A percentile compares a stretch with the other conserved stretches of the same genome.
phyloP scores from a whole-genome alignment of 257 asterid genomes.

The Cruciata laevipes region DNA sequence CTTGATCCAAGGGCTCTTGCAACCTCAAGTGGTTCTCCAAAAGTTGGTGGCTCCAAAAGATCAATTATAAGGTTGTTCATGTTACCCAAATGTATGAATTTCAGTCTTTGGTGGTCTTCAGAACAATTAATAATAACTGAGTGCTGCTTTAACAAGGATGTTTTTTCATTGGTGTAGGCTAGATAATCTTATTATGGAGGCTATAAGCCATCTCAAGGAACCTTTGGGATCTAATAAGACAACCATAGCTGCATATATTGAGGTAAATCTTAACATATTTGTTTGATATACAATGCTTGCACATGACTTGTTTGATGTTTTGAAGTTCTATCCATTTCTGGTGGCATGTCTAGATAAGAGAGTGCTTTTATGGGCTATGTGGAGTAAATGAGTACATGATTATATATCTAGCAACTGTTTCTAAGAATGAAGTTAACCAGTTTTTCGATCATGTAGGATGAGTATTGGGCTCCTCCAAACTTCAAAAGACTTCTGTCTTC shows the following conservation, averaged over 20 bases:
- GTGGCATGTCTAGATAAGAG: too few species aligned
- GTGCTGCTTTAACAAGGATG: constrained; percentile 16
- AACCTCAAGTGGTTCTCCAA: constrained; percentile 70
- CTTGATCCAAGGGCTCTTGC: constrained; percentile 47
- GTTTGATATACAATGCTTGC: neutral
- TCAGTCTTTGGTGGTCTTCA: neutral
- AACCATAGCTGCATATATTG: constrained; percentile 77
- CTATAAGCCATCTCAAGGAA: constrained; percentile 74
- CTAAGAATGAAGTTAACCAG: neutral
- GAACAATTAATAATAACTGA: constrained; percentile 8
- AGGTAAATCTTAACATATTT: constrained; percentile 35
- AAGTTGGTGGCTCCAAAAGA: constrained; percentile 62
- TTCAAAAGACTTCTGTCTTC: constrained; percentile 84
- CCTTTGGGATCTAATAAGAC: constrained; percentile 84
- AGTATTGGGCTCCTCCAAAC: constrained; percentile 92
- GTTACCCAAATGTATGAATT: neutral
- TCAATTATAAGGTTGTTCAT: constrained; percentile 67
- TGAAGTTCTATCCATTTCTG: neutral
- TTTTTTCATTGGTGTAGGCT: constrained; percentile 44
- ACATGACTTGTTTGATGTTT: neutral
- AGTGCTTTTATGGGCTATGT: neutral
- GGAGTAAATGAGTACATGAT: neutral
- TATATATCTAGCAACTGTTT: neutral
- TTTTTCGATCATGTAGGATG: constrained; percentile 41
- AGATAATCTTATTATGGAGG: constrained; percentile 90